A percentile compares a stretch with the other conserved stretches of the same genome.
phyloP scores from a whole-genome alignment of 179 eudicot genomes.

The Heliamphora pulchella region DNA sequence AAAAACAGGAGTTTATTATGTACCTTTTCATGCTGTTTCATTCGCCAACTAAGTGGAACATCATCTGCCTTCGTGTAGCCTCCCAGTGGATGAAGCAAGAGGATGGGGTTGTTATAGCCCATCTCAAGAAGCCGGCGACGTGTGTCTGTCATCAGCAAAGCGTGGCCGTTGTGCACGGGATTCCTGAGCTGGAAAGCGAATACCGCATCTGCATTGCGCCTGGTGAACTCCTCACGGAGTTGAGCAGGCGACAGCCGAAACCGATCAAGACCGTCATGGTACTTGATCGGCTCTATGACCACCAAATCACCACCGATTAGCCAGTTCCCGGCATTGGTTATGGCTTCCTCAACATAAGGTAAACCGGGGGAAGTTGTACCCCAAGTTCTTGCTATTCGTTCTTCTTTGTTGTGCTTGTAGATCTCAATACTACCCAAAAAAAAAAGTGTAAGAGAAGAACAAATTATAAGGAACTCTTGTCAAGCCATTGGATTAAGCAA shows the following conservation, averaged over 20 bases:
- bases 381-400: conserved; percentile 90
- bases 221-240: conserved; percentile 72
- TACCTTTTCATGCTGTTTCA: conserved; percentile 94
- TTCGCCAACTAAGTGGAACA: conserved; percentile 88
- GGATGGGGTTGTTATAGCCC: conserved; percentile 88
- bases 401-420: conserved; percentile 97
- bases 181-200: conserved; percentile 95
- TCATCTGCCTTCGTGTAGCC: conserved; percentile 90
- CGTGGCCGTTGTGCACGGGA: conserved; percentile 97
- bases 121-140: conserved; percentile 84
- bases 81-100: conserved; percentile 86
- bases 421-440: conserved; percentile 60
- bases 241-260: conserved; percentile 78
- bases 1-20: neutral
- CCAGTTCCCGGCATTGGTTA: conserved; percentile 79
- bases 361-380: conserved; percentile 90
- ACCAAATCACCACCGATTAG: conserved; percentile 84
- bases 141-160: conserved; percentile 88
- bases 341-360: conserved; percentile 77
- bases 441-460: neutral
- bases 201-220: conserved; percentile 82
- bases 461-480: neutral
- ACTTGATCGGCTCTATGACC: conserved; percentile 76
- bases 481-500: conserved; percentile 1
- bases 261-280: conserved; percentile 79